phyloP scores from a whole-genome alignment of 2,329 filamentous ascomycete genomes.

The Penicillium sp. region DNA sequence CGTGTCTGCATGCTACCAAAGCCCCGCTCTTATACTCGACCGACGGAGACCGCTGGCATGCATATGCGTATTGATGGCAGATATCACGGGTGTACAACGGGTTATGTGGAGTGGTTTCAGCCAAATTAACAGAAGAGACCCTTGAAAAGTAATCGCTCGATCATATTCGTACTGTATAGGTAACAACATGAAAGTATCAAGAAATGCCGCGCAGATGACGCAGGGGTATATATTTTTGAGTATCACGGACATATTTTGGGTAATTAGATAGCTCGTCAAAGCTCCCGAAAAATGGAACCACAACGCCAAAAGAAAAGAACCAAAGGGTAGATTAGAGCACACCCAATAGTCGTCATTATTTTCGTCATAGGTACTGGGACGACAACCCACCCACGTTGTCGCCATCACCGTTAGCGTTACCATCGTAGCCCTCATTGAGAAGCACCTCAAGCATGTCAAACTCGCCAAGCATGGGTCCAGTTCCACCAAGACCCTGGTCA shows the following conservation, averaged over 20 bases:
- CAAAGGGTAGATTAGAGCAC: slow-evolving; percentile 2
- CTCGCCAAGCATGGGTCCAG: slow-evolving; percentile 58
- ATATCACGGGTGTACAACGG: too few relatives aligned
- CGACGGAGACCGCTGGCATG: slow-evolving; percentile 21
- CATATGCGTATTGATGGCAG: not conserved
- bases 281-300: not conserved
- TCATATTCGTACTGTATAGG: not conserved
- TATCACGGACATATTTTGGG: not conserved
- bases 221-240: slow-evolving; percentile 21
- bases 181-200: slow-evolving; percentile 6
- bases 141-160: not conserved
- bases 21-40: slow-evolving; percentile 9
- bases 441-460: slow-evolving; percentile 50
- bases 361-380: slow-evolving; percentile 29
- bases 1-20: slow-evolving; percentile 1
- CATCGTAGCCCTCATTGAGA: slow-evolving; percentile 43
- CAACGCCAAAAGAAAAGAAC: not conserved
- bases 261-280: not conserved
- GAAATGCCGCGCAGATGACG: slow-evolving; percentile 14
- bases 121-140: not conserved
- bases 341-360: slow-evolving; percentile 3
- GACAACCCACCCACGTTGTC: slow-evolving; percentile 19
- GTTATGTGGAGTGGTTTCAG: not conserved
- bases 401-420: slow-evolving; percentile 23
- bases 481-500: slow-evolving; percentile 56